Conservation (phyloP, 2,329 filamentous ascomycete species). For the Penicillium sp. region DNA sequence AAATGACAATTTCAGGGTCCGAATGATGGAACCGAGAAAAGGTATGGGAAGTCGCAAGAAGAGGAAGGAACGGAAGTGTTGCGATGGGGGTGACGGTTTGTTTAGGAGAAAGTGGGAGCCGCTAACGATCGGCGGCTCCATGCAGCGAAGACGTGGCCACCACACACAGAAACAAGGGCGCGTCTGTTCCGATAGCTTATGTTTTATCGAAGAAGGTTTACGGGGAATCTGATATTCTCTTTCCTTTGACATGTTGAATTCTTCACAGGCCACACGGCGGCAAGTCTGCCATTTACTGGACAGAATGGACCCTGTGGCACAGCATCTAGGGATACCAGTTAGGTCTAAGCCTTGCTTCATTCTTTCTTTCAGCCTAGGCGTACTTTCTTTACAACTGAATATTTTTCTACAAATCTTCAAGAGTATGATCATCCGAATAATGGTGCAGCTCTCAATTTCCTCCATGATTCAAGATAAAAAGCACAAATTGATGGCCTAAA, state of each 20-base stretch:
- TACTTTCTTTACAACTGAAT: background rate
- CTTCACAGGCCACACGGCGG: conserved; percentile 14
- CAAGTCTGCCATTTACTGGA: conserved; percentile 4
- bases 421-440: background rate
- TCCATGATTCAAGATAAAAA: background rate
- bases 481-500: background rate
- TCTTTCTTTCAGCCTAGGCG: background rate
- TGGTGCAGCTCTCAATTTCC: background rate
- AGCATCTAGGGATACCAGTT: conserved; percentile 13
- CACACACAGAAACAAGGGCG: conserved; percentile 13
- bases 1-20: background rate
- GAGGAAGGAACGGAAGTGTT: conserved; percentile 8
- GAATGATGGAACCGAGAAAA: conserved; percentile 2
- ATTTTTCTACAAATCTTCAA: background rate
- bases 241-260: conserved; percentile 12
- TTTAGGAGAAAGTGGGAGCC: conserved; percentile 26
- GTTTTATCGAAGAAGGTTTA: background rate
- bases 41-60: conserved; percentile 7
- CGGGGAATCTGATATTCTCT: background rate
- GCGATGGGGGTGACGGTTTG: conserved; percentile 16
- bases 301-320: conserved; percentile 11
- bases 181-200: background rate
- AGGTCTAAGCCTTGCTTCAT: background rate
- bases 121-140: conserved; percentile 26
- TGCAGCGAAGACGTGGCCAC: conserved; percentile 27